Evolutionary conservation across 1,139 yeast species (phyloP).

Genomic region (Pichia sp.): DNA sequence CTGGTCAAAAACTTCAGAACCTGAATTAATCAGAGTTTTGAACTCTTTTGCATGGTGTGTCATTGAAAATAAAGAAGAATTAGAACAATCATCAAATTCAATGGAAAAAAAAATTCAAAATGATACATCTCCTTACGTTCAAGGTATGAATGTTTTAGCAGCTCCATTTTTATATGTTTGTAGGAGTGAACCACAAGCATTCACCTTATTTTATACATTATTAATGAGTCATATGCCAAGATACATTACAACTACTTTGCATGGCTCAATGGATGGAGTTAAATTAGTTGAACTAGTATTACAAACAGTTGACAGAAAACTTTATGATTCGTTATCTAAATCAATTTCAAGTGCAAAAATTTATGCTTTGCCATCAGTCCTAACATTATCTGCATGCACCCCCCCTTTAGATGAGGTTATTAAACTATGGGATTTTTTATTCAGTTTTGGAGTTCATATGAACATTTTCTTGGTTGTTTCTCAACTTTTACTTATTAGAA

Average conservation of each 20-base stretch:
- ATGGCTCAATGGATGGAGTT: constrained; percentile 79
- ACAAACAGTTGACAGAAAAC: constrained; percentile 64
- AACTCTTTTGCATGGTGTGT: constrained; percentile 56
- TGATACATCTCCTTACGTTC: constrained; percentile 54
- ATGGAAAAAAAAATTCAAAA: neutral
- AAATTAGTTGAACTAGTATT: constrained; percentile 64
- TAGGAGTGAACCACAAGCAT: constrained; percentile 84
- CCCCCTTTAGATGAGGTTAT: constrained; percentile 76
- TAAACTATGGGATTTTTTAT: constrained; percentile 81
- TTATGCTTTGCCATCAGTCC: constrained; percentile 82
- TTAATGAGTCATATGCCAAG: constrained; percentile 63
- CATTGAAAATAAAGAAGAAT: constrained; percentile 29
- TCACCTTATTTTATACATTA: constrained; percentile 56
- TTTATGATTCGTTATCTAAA: constrained; percentile 53
- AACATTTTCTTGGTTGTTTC: constrained; percentile 82
- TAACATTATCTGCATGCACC: constrained; percentile 85
- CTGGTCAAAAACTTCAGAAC: constrained; percentile 61
- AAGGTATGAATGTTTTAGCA: constrained; percentile 81
- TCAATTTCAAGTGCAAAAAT: constrained; percentile 73
- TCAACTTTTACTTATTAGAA: constrained; percentile 66
- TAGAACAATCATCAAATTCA: constrained; percentile 1
- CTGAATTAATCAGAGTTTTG: constrained; percentile 58
- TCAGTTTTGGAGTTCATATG: constrained; percentile 89
- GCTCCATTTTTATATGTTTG: constrained; percentile 80
- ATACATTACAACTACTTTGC: constrained; percentile 69